Evolutionary conservation across 257 asterid genomes (phyloP).

Genomic region (Solanum dulcamara): DNA sequence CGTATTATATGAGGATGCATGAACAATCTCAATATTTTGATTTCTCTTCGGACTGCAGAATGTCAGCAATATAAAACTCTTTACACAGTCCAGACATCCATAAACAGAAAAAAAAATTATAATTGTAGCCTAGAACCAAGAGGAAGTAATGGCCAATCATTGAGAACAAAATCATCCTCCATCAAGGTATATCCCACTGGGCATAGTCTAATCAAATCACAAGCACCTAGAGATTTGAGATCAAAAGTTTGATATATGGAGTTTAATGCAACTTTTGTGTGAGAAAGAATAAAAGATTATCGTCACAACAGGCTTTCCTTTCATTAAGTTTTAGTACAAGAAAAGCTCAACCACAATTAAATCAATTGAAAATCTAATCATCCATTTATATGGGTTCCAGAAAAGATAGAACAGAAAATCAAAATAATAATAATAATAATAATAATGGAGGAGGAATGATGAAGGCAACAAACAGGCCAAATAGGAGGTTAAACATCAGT

Average conservation of each 20-base stretch:
- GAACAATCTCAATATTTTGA: constrained; percentile 77
- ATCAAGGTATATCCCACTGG: neutral
- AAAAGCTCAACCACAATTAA: neutral
- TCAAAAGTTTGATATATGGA: neutral
- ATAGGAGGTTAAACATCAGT: neutral
- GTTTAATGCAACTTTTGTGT: neutral
- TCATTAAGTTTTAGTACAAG: neutral
- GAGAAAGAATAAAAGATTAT: neutral
- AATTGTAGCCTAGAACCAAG: neutral
- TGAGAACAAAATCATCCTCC: neutral
- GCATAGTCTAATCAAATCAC: neutral
- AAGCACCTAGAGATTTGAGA: neutral
- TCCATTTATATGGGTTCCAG: neutral
- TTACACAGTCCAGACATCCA: neutral
- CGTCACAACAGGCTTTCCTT: neutral
- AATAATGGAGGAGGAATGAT: neutral
- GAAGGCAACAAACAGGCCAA: neutral
- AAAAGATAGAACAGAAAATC: neutral
- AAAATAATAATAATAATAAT: neutral
- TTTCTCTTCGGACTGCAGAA: constrained; percentile 84
- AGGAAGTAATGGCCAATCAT: neutral
- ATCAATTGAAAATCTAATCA: neutral
- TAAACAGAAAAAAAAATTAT: neutral
- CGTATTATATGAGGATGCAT: constrained; percentile 98
- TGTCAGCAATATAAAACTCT: neutral